Percentiles rank a stretch among this genome's conserved stretches.
Evolutionary conservation across 2,329 filamentous ascomycete species (phyloP).

Genomic region (Fusarium penzigii): DNA sequence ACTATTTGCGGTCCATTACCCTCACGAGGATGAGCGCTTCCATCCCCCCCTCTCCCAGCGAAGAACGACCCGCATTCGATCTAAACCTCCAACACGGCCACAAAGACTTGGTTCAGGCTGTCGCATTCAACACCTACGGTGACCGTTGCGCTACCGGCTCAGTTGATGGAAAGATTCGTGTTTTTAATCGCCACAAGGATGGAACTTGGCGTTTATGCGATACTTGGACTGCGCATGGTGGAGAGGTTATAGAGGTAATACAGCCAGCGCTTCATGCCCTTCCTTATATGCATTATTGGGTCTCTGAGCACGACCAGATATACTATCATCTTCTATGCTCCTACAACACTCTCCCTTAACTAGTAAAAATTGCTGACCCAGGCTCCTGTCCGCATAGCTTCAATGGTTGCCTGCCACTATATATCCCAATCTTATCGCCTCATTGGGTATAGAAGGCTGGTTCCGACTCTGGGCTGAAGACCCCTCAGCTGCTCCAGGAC

Average conservation of each 20-base stretch:
- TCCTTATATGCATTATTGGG: conserved; percentile 8
- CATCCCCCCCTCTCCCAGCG: conserved; percentile 38
- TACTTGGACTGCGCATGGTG: conserved; percentile 86
- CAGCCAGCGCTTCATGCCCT: conserved; percentile 20
- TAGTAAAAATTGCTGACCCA: conserved; percentile 13
- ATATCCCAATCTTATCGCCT: conserved; percentile 82
- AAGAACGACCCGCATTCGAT: conserved; percentile 53
- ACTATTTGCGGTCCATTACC: neutral
- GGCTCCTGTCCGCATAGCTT: conserved; percentile 53
- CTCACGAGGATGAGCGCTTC: conserved; percentile 31
- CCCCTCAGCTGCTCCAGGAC: conserved; percentile 74
- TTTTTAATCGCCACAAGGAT: conserved; percentile 83
- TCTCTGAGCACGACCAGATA: neutral
- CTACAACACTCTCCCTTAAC: neutral
- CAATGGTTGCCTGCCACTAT: conserved; percentile 93
- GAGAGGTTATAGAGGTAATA: conserved; percentile 82
- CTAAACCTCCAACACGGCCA: conserved; percentile 72
- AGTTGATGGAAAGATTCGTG: conserved; percentile 88
- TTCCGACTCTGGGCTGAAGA: conserved; percentile 95
- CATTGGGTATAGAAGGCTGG: conserved; percentile 84
- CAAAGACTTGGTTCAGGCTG: conserved; percentile 77
- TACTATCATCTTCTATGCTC: neutral
- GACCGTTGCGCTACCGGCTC: conserved; percentile 89
- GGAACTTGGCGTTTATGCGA: conserved; percentile 79
- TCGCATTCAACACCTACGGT: conserved; percentile 90